Conservation (phyloP, 2,329 filamentous ascomycete species). For the Leptographium lundbergii region DNA sequence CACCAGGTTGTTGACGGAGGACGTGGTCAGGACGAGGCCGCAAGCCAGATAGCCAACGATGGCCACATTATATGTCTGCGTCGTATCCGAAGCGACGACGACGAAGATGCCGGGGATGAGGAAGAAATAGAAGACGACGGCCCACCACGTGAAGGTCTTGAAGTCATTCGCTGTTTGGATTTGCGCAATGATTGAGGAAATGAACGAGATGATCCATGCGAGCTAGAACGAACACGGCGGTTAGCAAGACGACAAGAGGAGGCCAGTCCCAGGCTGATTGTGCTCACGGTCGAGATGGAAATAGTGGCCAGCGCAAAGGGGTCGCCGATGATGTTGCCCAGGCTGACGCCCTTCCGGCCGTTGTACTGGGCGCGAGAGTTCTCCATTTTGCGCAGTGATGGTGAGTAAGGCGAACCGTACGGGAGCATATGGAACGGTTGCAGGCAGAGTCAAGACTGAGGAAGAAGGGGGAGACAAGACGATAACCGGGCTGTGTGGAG, state of each 20-base stretch:
- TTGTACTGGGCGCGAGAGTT: constrained; percentile 45
- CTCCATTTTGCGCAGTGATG: constrained; percentile 74
- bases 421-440: constrained; percentile 49
- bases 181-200: constrained; percentile 67
- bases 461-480: not conserved
- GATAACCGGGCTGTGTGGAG: not conserved
- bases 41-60: constrained; percentile 77
- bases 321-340: constrained; percentile 88
- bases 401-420: constrained; percentile 61
- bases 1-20: constrained; percentile 74
- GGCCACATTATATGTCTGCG: constrained; percentile 83
- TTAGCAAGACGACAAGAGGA: not conserved
- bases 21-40: constrained; percentile 73
- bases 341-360: constrained; percentile 49
- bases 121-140: constrained; percentile 73
- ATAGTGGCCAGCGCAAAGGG: constrained; percentile 91
- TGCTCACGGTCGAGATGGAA: constrained; percentile 80
- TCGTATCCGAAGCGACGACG: constrained; percentile 72
- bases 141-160: constrained; percentile 89
- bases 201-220: constrained; percentile 88
- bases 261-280: not conserved
- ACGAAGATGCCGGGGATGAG: constrained; percentile 68
- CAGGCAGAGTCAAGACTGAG: not conserved
- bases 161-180: constrained; percentile 41
- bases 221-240: constrained; percentile 41